Evolutionary conservation across 768 basidiomycete species (phyloP), one percentile per base, ranked within the genome.

Genomic region (Harrya chromipes): DNA sequence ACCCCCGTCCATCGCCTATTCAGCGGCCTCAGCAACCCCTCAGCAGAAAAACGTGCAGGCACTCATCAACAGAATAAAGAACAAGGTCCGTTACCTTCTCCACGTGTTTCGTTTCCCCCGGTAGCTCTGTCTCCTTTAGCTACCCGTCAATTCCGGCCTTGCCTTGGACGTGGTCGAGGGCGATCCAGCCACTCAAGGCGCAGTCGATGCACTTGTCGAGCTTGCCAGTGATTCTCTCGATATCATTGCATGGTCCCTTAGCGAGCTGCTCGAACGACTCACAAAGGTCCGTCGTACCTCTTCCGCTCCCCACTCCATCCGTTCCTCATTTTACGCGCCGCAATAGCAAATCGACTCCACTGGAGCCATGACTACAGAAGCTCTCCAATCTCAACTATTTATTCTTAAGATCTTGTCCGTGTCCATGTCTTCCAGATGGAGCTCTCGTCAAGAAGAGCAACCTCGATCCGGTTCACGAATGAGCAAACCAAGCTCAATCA

Each of bases 351-450:
- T 74, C 52, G 80, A 82, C 58, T 54, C 68, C 13, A 69, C 74
- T 21, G 81, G 80, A 2, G 71, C 74, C 46, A 70, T 79, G 49
- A 73, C 83, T 3, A 73, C 89, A 16, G 86, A 91, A 48, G 79
- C 85, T 37, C 76, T 93, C 4, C 91, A 94, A 62, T 94, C 92
- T 0, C 89, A 94, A 64, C 74, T 94, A 2, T 90, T 90, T 58
- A 70, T 94, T 34, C 75, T 94, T 59, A 91, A 94, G 69, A 83
- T 94, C 20, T 68, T 95, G 12, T 78, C 85, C 0, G 74, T 86
- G 38, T 81, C 84, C 40, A 82, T 94, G 78, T 81, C 87, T 5
- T 83, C 87, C 14, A 82, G 88, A 27, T 92, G 87, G 87, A 75
- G 71, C 31, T 19, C 52, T 37, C 67, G 72, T n/a, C 70, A 73